Percentiles rank a stretch among this genome's conserved stretches.
phyloP scores from a whole-genome alignment of 2,329 filamentous ascomycete genomes.

The Monilinia vaccinii-corymbosi region DNA sequence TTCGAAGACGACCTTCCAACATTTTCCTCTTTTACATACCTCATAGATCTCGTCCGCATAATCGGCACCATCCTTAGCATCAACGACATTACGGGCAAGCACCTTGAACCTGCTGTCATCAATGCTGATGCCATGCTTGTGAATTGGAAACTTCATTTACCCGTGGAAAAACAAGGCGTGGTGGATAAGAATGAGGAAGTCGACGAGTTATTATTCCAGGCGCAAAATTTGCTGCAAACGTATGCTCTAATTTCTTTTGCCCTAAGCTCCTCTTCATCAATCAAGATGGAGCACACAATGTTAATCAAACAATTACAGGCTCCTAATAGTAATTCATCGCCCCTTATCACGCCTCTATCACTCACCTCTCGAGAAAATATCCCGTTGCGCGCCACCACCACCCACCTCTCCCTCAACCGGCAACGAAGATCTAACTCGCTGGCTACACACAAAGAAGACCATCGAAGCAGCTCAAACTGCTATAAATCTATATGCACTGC shows the following conservation, averaged over 20 bases:
- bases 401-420: neutral
- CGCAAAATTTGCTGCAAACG: constrained; percentile 31
- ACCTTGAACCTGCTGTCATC: constrained; percentile 23
- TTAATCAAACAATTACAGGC: constrained; percentile 5
- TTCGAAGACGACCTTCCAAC: constrained; percentile 29
- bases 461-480: constrained; percentile 48
- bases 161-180: constrained; percentile 33
- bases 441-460: constrained; percentile 49
- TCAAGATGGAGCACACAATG: neutral
- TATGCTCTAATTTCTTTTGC: constrained; percentile 20
- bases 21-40: constrained; percentile 34
- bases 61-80: constrained; percentile 28
- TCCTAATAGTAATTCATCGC: constrained; percentile 21
- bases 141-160: constrained; percentile 33
- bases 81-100: constrained; percentile 21
- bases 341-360: constrained; percentile 22
- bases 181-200: constrained; percentile 31
- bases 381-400: constrained; percentile 17
- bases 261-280: neutral
- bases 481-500: constrained; percentile 45
- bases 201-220: constrained; percentile 33
- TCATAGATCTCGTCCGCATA: constrained; percentile 33
- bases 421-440: constrained; percentile 13
- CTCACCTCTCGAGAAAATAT: constrained; percentile 16
- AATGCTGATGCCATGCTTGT: constrained; percentile 33